Base-by-base conservation (phyloP, 108 stramenopile genomes). In the Aurantiochytrium sp. region DNA sequence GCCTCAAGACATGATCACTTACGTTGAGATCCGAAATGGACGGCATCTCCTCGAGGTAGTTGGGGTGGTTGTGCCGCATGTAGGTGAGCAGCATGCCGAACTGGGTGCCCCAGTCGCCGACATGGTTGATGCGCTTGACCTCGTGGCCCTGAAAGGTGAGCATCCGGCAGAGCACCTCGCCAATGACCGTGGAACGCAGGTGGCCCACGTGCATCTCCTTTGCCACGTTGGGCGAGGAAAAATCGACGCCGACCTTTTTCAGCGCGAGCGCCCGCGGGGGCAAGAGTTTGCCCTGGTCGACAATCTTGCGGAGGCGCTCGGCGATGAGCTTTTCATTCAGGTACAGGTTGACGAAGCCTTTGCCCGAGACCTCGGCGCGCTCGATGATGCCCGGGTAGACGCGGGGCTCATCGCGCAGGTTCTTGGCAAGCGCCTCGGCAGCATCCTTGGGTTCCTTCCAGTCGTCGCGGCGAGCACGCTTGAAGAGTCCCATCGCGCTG, bases 151-250 rank as follows among this genome's bases (percentile, higher is more conserved):
- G 89, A 90, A 94, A 98, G 92, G 98, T 98, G 68, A 98, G 92
- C 48, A 98, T 95, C 24, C 98, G 95, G 86, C 98, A 97, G 30
- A 98, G 94, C 31, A 96, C 87, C 88, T 99, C 99, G 31, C 99
- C 99, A 87, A 99, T 97, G 89, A 99, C 98, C 31, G 99, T 99
- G 37, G 94, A 94, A 48, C 99, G 95, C 81, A 99, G 91, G 89
- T 99, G 99, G 4, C 99, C 99, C 37, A 99, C 99, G 89, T 99
- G 99, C 99, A 99, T 99, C 92, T 99, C 99, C 94, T 99, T 99
- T 89, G 99, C 99, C 92, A 99, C 98, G 92, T 99, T 99, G 55
- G 99, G 99, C 81, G 95, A 96, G 50, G 96, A 97, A 89, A 98
- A 99, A 93, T 99, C 99, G 4, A 99, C 97, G 17, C 96, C 92